Percentiles rank a stretch among this genome's conserved stretches.
Evolutionary conservation across 805 yeast species (phyloP).

Genomic region (Sungouiella thailandica): DNA sequence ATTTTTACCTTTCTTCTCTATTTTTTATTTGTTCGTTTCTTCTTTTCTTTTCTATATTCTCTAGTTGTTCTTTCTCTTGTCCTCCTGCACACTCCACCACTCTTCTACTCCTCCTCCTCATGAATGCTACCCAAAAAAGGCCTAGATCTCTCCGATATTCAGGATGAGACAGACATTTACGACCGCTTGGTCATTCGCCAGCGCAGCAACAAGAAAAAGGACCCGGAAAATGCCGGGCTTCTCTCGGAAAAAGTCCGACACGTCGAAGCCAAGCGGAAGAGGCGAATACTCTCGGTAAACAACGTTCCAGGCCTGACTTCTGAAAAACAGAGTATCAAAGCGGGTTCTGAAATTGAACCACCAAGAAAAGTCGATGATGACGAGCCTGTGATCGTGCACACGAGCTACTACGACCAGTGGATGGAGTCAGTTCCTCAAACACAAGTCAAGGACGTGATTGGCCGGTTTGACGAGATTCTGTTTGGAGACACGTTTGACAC

Average conservation of each 20-base stretch:
- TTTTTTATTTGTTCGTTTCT: too few species aligned
- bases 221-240: conserved; percentile 1
- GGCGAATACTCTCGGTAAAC: background rate
- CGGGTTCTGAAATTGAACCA: background rate
- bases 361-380: conserved; percentile 4
- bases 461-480: conserved; percentile 6
- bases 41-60: too few species aligned
- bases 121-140: background rate
- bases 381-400: conserved; percentile 6
- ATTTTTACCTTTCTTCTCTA: too few species aligned
- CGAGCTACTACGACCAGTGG: conserved; percentile 2
- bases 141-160: conserved; percentile 3
- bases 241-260: conserved; percentile 1
- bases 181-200: conserved; percentile 3
- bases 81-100: too few species aligned
- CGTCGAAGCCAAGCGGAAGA: conserved; percentile 1
- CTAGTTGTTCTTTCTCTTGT: too few species aligned
- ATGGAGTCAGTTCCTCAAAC: conserved; percentile 1
- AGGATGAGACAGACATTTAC: conserved; percentile 9
- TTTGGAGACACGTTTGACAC: conserved; percentile 8
- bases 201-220: background rate
- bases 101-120: conserved; percentile 2
- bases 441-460: background rate
- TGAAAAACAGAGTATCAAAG: background rate
- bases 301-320: background rate